A percentile compares a stretch with the other conserved stretches of the same genome.
phyloP scores from a whole-genome alignment of 2,329 filamentous ascomycete genomes.

The Cordyceps pruinosa region DNA sequence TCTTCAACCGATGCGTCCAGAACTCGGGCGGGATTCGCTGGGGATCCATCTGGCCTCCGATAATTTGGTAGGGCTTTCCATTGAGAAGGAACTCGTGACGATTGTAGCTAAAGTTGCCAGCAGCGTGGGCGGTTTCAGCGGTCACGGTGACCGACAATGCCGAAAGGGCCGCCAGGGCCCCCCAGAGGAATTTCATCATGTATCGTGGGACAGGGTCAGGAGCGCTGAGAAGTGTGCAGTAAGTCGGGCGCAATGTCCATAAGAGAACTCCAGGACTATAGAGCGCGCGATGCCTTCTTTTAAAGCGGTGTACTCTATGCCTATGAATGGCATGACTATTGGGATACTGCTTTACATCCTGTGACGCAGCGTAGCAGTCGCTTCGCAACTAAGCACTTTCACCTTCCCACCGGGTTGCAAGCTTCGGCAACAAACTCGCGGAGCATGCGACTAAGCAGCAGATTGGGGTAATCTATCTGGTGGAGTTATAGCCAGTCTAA shows the following conservation, averaged over 20 bases:
- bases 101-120: constrained; percentile 32
- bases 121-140: background rate
- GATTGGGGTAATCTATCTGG: background rate
- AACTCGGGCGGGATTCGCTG: constrained; percentile 41
- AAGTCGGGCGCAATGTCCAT: background rate
- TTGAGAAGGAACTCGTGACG: constrained; percentile 32
- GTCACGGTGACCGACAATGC: background rate
- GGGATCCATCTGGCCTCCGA: constrained; percentile 44
- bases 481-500: background rate
- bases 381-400: background rate
- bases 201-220: background rate
- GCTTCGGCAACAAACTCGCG: background rate
- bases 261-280: background rate
- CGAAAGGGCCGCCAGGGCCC: background rate
- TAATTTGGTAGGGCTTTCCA: constrained; percentile 34
- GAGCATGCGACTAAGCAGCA: background rate
- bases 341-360: background rate
- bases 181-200: constrained; percentile 2
- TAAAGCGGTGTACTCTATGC: background rate
- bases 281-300: background rate
- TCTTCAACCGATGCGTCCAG: constrained; percentile 55
- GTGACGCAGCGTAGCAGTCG: background rate
- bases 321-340: background rate
- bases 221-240: background rate
- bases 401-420: background rate